Conservation (phyloP, 176 grass and related monocot genomes). For the Typha latifolia region DNA sequence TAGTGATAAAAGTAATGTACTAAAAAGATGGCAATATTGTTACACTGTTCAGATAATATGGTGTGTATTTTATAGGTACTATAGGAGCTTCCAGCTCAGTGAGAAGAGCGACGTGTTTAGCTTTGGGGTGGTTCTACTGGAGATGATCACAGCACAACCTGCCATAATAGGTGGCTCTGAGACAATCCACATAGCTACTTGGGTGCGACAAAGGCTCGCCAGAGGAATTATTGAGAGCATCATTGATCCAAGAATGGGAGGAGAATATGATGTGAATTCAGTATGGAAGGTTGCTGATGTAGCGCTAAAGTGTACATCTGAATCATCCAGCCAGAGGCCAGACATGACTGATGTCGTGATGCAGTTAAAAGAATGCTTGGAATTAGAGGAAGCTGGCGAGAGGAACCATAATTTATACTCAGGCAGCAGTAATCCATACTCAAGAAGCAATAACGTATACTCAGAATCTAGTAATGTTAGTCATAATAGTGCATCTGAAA, state of each 20-base stretch:
- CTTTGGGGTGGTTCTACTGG: slow-evolving; percentile 36
- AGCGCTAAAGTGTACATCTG: slow-evolving; percentile 19
- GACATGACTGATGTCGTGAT: slow-evolving; percentile 16
- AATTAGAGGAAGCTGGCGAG: slow-evolving; percentile 3
- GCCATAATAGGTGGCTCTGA: background rate
- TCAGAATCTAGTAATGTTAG: background rate
- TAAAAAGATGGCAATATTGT: no score
- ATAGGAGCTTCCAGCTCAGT: background rate
- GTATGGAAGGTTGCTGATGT: slow-evolving; percentile 35
- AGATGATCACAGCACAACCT: slow-evolving; percentile 28
- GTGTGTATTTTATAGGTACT: background rate
- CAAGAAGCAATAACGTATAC: background rate
- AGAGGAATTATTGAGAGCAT: slow-evolving; percentile 30
- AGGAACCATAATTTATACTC: background rate
- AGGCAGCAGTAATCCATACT: background rate
- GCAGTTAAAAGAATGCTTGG: slow-evolving; percentile 21
- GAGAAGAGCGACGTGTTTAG: slow-evolving; percentile 20
- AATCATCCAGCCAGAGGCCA: slow-evolving; percentile 19
- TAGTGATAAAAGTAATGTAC: no score
- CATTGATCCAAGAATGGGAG: slow-evolving; percentile 14
- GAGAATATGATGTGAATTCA: slow-evolving; percentile 21
- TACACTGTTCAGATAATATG: background rate
- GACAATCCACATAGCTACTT: slow-evolving; percentile 1
- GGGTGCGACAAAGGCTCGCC: slow-evolving; percentile 20
- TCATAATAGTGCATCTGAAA: background rate